Evolutionary conservation across 441 rosid genomes (phyloP), one percentile per base, ranked within the genome.

Genomic region (Omphalea diandra): DNA sequence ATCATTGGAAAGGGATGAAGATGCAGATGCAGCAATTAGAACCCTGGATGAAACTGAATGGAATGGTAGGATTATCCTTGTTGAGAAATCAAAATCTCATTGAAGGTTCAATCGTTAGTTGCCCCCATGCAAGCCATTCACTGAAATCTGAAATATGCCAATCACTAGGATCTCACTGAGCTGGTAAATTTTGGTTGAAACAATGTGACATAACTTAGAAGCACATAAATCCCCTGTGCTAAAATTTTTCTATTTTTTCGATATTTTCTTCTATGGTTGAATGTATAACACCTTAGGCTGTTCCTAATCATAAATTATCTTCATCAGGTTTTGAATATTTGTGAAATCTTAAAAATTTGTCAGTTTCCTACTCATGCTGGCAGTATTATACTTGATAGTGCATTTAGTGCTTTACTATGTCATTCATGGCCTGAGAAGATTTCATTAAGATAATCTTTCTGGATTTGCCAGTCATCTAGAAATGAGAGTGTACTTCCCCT

Each of bases 41-140:
- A 69, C 77, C 49, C 77, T 73, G 5, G 77, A 73, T 65, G 77
- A 77, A 65, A 77, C 77, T 54, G 73, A 77, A 35, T 77, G 77
- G 81, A 73, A 70, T 58, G 67, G 75, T 15, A 72, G 70, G 46
- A 58, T 74, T 60, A 70, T 77, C 50, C 75, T 77, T 29, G 70
- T 77, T n/a, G 81, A 77, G 63, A 70, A 70, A 41, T 68, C 81
- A 17, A 73, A 65, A 46, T 73, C 77, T 69, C 63, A 36, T 12
- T 72, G 65, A 71, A 56, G 44, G 17, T 4, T 35, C 15, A n/a
- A 18, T 56, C 49, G 33, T 26, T 1, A 47, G 24, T n/a, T n/a
- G 24, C 53, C 53, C 27, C 50, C 15, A 20, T 17, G 22, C 41
- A 12, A 17, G 56, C 29, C 57, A 65, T 2, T 32, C 26, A 24